Base-by-base conservation (phyloP, 345 rosid species). In the Nasturtium officinale region DNA sequence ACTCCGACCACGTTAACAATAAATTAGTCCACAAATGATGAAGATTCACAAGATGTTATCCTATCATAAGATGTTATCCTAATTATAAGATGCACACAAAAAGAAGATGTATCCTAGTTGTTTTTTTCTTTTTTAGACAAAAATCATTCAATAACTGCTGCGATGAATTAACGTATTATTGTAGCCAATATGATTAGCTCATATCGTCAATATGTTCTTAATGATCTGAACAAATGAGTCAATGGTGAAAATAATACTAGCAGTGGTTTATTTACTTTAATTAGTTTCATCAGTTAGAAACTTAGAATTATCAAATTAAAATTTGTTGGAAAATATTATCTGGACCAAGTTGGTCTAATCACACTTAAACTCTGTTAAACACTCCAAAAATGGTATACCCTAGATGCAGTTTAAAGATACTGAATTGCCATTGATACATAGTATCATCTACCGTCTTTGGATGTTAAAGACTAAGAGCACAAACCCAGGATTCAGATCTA, bases 11-110 rank as follows among this genome's bases (percentile, higher is more conserved):
- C 71, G 17, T 5, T 2, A 1, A 50, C 4, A 23, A 21, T n/a
- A 40, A 28, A 40, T 53, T 9, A 28, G 29, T 38, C 18, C 21
- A 68, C 18, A 42, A 16, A n/a, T 45, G 30, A 45, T 54, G 69
- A 69, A 9, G 7, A 46, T 32, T 20, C n/a, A 69, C 29, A 32
- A 48, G 45, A 48, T 42, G n/a, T 64, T 48, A 47, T 64, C 69
- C 45, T 3, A 9, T 20, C n/a, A 69, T 43, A 32, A 48, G 45
- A 48, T 42, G n/a, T 64, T 48, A 47, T 64, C 69, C 45, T 3
- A 9, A 25, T 25, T n/a, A 25, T 29, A 51, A 8, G 38, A 2
- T 33, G 38, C 38, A 8, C 3, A 33, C 33, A 7, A 32, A 32
- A 32, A 7, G 2, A 8, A 1, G 37, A 33, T 33, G 40, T 35